Conservation (phyloP, 2,329 filamentous ascomycete genomes). For the Allantophomopsis cytisporea region DNA sequence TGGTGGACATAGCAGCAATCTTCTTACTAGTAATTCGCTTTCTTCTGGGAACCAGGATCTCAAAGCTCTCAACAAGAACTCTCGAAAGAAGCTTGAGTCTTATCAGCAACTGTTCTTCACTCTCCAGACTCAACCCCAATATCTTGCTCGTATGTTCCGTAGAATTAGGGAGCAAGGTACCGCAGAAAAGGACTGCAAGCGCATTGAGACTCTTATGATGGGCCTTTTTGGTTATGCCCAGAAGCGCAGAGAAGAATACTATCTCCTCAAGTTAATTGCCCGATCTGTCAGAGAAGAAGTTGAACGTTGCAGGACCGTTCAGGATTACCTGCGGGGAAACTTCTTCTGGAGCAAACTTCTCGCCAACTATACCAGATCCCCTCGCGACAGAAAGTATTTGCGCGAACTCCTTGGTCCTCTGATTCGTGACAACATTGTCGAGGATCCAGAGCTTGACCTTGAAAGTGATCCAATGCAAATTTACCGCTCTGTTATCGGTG, state of each 20-base stretch:
- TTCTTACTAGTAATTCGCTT: slow-evolving; percentile 81
- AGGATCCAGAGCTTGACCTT: slow-evolving; percentile 79
- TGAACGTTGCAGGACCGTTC: slow-evolving; percentile 54
- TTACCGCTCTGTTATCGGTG: slow-evolving; percentile 89
- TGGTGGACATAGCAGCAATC: slow-evolving; percentile 72
- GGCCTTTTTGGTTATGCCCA: slow-evolving; percentile 94
- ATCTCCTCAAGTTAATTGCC: slow-evolving; percentile 77
- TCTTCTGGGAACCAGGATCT: slow-evolving; percentile 84
- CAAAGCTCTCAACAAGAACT: slow-evolving; percentile 95
- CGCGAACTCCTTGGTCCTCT: slow-evolving; percentile 74
- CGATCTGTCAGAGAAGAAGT: slow-evolving; percentile 79
- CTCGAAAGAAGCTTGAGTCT: slow-evolving; percentile 84
- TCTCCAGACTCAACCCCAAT: slow-evolving; percentile 90
- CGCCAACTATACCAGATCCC: slow-evolving; percentile 76
- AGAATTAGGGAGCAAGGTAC: slow-evolving; percentile 72
- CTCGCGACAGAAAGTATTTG: slow-evolving; percentile 83
- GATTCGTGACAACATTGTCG: slow-evolving; percentile 84
- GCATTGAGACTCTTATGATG: slow-evolving; percentile 90
- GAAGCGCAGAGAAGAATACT: slow-evolving; percentile 93
- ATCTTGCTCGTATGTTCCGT: slow-evolving; percentile 79
- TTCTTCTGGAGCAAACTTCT: slow-evolving; percentile 90
- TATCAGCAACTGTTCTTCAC: slow-evolving; percentile 98
- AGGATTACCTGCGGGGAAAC: slow-evolving; percentile 80
- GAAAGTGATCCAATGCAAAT: slow-evolving; percentile 98
- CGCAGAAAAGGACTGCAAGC: slow-evolving; percentile 82